Evolutionary conservation across 352 stramenopile genomes (phyloP), one percentile per base, ranked within the genome.

Genomic region (Phytophthora vignae): DNA sequence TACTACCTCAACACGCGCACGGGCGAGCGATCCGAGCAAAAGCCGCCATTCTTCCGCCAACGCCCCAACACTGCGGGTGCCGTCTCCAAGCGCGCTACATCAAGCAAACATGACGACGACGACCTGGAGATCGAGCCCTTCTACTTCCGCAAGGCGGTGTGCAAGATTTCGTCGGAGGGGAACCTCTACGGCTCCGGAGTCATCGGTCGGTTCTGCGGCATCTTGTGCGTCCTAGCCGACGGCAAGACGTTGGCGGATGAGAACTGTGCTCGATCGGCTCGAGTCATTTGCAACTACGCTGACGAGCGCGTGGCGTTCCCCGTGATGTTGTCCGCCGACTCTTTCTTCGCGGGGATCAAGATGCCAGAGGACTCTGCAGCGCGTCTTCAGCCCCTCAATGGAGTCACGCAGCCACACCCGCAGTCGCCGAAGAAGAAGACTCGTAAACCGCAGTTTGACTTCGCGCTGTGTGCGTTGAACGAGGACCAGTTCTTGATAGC

Each of bases 1-100:
- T 93, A 88, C 72, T 93, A 93, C 64, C 66, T 91, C 49, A 87
- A 93, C 71, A 91, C 85, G 0, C 77, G 67, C 25, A 90, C 73
- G 6, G 82, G 82, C 14, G 72, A 78, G 14, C 68, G 56, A 2
- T 81, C 77, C 2, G 64, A 81, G 19, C 69, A 79, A 8, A 86
- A 85, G 25, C 85, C 85, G 0, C 67, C 73, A 17, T 90, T 90
- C 25, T 77, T 91, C 40, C 71, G 82, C 14, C 46, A 60, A 73
- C 33, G 63, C 44, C 50, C 70, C 68, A 17, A 62, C 5, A 75
- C 66, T 55, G 66, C 66, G 11, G 21, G 54, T 8, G 25, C 10
- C 19, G 19, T 27, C 3, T 44, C 27, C 31, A 72, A 64, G 14
- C 57, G 29, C 9, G 3, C 19, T 14, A 9, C 4, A 19, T 38